Percentiles rank a stretch among this genome's conserved stretches.
These are phyloP conservation scores for Cyclocybe aegerita DNA, from an alignment of 768 basidiomycete genomes.

Conservation along the genomic window DNA sequence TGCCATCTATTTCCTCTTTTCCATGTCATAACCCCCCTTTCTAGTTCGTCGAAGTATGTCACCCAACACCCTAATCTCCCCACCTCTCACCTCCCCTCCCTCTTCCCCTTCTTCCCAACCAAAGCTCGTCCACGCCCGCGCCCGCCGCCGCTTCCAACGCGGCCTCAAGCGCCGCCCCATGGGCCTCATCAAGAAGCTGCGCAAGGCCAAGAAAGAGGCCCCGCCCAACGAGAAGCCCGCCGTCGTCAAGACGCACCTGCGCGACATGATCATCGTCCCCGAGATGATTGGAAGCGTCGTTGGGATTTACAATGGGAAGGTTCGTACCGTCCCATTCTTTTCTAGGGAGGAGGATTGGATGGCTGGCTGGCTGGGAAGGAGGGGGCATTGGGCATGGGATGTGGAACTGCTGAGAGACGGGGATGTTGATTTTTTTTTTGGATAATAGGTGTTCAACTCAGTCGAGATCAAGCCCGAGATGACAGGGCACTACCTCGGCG, in stretches of 20 bases:
- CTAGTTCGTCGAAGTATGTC: constrained; percentile 78
- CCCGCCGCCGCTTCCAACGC: constrained; percentile 97
- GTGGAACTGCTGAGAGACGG: neutral
- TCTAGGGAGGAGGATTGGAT: neutral
- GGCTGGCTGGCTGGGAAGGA: neutral
- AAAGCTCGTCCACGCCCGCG: constrained; percentile 97
- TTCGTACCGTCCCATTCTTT: constrained; percentile 28
- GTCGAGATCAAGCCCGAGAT: constrained; percentile 99
- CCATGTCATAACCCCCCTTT: no score
- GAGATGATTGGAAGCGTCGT: constrained; percentile 99
- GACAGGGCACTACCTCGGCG: constrained; percentile 99
- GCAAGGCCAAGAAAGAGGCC: constrained; percentile 99
- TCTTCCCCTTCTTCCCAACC: neutral
- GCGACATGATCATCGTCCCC: constrained; percentile 99
- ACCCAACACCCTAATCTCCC: neutral
- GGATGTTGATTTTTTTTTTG: neutral
- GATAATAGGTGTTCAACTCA: constrained; percentile 78
- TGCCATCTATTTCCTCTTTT: no score
- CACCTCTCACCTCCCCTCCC: constrained; percentile 4
- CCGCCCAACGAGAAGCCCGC: constrained; percentile 98
- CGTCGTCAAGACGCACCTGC: constrained; percentile 98
- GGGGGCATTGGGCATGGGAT: neutral
- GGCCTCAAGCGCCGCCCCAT: constrained; percentile 98
- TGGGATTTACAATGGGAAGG: constrained; percentile 98
- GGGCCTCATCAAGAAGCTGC: constrained; percentile 99